A percentile compares a stretch with the other conserved stretches of the same genome.
phyloP scores from a whole-genome alignment of 352 stramenopile species.

The Phytophthora europaea region DNA sequence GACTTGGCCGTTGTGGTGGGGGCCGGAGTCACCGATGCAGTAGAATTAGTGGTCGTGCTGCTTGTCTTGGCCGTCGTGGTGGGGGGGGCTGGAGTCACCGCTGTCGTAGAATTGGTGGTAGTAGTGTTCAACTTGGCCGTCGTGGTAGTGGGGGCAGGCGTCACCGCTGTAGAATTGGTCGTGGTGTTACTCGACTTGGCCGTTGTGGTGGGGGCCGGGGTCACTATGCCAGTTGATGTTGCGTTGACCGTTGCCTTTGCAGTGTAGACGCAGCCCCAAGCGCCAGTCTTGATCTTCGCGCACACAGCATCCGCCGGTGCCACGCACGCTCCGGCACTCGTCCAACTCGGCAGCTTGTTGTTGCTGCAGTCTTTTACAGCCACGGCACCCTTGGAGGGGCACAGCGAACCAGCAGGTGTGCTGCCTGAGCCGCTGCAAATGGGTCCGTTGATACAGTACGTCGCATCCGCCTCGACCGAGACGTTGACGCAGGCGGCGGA shows the following conservation, averaged over 20 bases:
- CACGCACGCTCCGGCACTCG: conserved; percentile 44
- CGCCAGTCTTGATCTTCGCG: conserved; percentile 60
- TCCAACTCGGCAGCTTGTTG: conserved; percentile 54
- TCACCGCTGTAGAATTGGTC: not conserved
- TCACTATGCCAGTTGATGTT: conserved; percentile 8
- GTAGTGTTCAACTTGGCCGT: not conserved
- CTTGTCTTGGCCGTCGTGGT: conserved; percentile 17
- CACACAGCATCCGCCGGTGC: conserved; percentile 52
- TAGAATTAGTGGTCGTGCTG: conserved; percentile 11
- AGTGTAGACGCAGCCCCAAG: conserved; percentile 59
- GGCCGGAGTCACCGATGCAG: conserved; percentile 2
- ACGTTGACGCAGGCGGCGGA: conserved; percentile 44
- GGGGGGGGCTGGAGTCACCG: not conserved
- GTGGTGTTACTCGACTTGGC: not conserved
- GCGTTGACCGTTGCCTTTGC: too few species aligned
- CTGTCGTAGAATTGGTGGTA: not conserved
- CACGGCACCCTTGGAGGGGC: conserved; percentile 56
- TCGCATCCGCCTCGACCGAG: conserved; percentile 62
- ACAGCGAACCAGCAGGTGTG: conserved; percentile 47
- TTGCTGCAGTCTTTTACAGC: conserved; percentile 53
- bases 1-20: conserved; percentile 12
- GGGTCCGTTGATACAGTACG: conserved; percentile 62
- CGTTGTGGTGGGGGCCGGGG: not conserved
- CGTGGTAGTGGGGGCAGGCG: not conserved
- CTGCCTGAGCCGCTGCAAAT: conserved; percentile 56